phyloP scores from a whole-genome alignment of 225 moss, liverwort and hornwort genomes.

The Thuidium tamariscinum region DNA sequence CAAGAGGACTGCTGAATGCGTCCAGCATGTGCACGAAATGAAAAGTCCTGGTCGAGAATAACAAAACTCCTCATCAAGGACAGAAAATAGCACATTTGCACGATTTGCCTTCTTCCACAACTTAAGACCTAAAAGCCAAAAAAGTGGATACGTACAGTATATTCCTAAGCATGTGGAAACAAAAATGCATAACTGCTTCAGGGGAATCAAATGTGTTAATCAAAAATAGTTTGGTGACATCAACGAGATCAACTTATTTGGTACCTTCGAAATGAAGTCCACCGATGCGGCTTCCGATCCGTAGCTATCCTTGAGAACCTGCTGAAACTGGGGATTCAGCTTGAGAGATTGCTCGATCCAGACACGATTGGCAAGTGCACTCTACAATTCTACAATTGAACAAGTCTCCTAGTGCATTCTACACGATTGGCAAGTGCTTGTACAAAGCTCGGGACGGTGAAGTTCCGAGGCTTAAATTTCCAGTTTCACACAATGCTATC shows the following conservation, averaged over 20 bases:
- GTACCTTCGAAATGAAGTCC: constrained; percentile 36
- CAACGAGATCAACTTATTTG: not conserved
- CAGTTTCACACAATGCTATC: not conserved
- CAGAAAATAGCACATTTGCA: not conserved
- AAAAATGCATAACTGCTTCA: not conserved
- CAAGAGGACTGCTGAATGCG: not conserved
- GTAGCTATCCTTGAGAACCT: constrained; percentile 34
- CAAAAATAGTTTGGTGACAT: not conserved
- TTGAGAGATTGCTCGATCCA: constrained; percentile 41
- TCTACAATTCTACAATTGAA: too few species aligned
- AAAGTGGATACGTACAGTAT: too few species aligned
- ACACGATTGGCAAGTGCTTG: too few species aligned
- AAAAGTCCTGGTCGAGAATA: not conserved
- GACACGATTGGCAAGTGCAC: constrained; percentile 29
- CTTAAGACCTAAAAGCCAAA: not conserved
- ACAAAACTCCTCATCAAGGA: not conserved
- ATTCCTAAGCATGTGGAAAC: not conserved
- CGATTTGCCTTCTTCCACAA: not conserved
- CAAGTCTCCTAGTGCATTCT: too few species aligned
- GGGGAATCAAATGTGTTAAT: not conserved
- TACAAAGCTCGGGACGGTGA: not conserved
- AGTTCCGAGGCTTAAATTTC: not conserved
- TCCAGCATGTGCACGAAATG: not conserved
- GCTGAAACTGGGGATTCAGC: constrained; percentile 29
- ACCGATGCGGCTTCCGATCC: constrained; percentile 26